A percentile compares a stretch with the other conserved stretches of the same genome.
Conservation (phyloP, 768 basidiomycete species). For the Mycena crocata region DNA sequence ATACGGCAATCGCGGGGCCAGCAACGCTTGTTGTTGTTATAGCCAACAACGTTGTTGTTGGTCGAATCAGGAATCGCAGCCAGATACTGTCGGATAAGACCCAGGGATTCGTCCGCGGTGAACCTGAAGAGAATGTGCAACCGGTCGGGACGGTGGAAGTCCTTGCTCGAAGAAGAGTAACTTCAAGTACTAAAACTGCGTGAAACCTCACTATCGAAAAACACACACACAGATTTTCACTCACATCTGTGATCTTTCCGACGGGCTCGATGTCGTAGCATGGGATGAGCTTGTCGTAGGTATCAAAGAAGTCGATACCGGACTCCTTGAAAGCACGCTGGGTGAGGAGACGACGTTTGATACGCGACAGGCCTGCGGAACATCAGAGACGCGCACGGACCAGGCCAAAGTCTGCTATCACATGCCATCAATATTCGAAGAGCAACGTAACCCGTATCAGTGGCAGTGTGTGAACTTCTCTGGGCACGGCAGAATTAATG, state of each 20-base stretch:
- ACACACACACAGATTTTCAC: slow-evolving; percentile 42
- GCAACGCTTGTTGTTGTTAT: slow-evolving; percentile 99
- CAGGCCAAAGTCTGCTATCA: no score
- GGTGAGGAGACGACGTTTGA: slow-evolving; percentile 95
- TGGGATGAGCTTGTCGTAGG: slow-evolving; percentile 97
- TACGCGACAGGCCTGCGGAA: slow-evolving; percentile 83
- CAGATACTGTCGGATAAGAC: slow-evolving; percentile 97
- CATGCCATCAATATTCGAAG: no score
- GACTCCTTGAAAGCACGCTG: slow-evolving; percentile 99
- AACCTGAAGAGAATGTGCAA: slow-evolving; percentile 98
- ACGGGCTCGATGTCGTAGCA: slow-evolving; percentile 99
- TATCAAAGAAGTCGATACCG: slow-evolving; percentile 97
- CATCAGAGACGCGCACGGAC: no score
- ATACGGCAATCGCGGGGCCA: slow-evolving; percentile 99
- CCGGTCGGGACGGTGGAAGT: slow-evolving; percentile 59
- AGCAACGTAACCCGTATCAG: no score
- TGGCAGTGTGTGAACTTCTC: no score
- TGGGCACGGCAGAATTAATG: no score
- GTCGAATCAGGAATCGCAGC: slow-evolving; percentile 98
- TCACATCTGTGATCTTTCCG: slow-evolving; percentile 97
- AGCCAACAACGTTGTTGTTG: slow-evolving; percentile 98
- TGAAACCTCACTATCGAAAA: slow-evolving; percentile 25
- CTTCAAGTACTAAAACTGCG: slow-evolving; percentile 79
- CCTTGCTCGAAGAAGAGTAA: slow-evolving; percentile 95
- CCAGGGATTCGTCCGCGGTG: slow-evolving; percentile 95